phyloP scores from a whole-genome alignment of 2,329 filamentous ascomycete genomes.

The Colletotrichum paranaense region DNA sequence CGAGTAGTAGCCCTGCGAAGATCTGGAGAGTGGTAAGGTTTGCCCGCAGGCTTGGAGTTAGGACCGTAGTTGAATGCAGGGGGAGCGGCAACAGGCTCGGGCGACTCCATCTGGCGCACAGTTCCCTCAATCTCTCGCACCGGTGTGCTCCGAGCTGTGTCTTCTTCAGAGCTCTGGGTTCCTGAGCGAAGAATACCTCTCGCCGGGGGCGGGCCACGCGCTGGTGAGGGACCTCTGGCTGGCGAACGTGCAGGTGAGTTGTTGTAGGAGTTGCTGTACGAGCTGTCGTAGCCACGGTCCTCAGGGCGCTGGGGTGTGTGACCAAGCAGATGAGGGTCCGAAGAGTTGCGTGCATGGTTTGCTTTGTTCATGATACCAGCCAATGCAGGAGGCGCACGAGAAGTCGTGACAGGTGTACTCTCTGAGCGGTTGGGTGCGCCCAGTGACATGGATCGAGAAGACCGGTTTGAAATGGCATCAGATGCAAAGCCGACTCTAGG shows the following conservation, averaged over 20 bases:
- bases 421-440: conserved; percentile 57
- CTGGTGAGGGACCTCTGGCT: neutral
- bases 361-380: conserved; percentile 42
- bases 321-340: conserved; percentile 52
- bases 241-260: conserved; percentile 44
- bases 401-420: conserved; percentile 58
- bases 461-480: conserved; percentile 59
- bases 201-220: conserved; percentile 47
- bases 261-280: conserved; percentile 44
- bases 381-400: conserved; percentile 48
- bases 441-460: conserved; percentile 64
- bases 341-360: conserved; percentile 59
- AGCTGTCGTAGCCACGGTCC: conserved; percentile 40
- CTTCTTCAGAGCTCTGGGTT: conserved; percentile 65
- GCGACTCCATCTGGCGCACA: conserved; percentile 69
- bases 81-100: conserved; percentile 81
- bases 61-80: conserved; percentile 84
- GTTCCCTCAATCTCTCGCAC: conserved; percentile 62
- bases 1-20: conserved; percentile 84
- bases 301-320: conserved; percentile 39
- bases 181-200: conserved; percentile 47
- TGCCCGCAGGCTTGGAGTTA: conserved; percentile 74
- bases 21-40: conserved; percentile 80
- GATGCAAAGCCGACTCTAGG: conserved; percentile 70
- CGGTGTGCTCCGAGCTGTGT: conserved; percentile 51